A percentile compares a stretch with the other conserved stretches of the same genome.
These are phyloP conservation scores for Epichloe scottii DNA, from an alignment of 2,329 filamentous ascomycete genomes.

Conservation along the genomic window DNA sequence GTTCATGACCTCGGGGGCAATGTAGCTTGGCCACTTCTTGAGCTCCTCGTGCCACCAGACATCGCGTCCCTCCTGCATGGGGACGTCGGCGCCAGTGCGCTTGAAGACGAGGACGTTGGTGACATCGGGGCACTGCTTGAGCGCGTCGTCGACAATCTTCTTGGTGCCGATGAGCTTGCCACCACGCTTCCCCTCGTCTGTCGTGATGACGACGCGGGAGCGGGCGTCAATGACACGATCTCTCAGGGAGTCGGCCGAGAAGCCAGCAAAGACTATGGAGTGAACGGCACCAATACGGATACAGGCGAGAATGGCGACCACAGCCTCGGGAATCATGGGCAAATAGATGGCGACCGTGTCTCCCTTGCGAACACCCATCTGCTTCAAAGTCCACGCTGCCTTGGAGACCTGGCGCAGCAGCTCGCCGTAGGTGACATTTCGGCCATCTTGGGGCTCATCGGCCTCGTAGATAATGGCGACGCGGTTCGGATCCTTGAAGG, in stretches of 20 bases:
- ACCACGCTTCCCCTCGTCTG: constrained; percentile 94
- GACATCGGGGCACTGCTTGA: constrained; percentile 90
- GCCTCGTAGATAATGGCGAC: constrained; percentile 98
- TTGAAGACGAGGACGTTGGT: constrained; percentile 81
- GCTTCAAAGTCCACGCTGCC: constrained; percentile 76
- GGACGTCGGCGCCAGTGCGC: constrained; percentile 85
- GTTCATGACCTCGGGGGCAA: constrained; percentile 76
- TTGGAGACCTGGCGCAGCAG: constrained; percentile 84
- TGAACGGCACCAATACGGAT: constrained; percentile 88
- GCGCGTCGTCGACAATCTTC: constrained; percentile 96
- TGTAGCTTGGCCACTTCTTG: constrained; percentile 90
- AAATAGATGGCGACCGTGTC: constrained; percentile 96
- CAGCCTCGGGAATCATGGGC: constrained; percentile 95
- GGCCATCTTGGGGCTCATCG: constrained; percentile 77
- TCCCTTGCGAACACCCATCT: constrained; percentile 93
- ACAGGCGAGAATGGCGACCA: constrained; percentile 85
- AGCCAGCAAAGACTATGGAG: constrained; percentile 95
- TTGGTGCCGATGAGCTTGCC: constrained; percentile 96
- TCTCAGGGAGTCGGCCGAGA: constrained; percentile 89
- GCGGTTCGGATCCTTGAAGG: constrained; percentile 85
- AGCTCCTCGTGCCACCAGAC: constrained; percentile 98
- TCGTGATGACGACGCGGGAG: constrained; percentile 89
- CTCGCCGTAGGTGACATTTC: constrained; percentile 85
- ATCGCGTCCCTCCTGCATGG: constrained; percentile 80
- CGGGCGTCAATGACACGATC: constrained; percentile 87